These are phyloP conservation scores for Corymbia maculata DNA, from an alignment of 345 rosid species.

Conservation along the genomic window DNA sequence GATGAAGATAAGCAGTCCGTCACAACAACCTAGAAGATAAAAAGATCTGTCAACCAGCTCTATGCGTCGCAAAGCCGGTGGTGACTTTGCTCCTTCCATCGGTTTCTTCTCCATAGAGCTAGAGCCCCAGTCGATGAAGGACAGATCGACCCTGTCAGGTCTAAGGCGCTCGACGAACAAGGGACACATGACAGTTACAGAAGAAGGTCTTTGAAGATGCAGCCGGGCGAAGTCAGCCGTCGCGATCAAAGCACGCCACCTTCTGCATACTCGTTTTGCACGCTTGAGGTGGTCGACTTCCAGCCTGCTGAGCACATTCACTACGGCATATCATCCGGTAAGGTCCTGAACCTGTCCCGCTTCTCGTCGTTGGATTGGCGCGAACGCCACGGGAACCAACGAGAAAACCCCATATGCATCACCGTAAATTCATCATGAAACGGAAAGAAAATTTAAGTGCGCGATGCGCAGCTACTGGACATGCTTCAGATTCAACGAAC, in stretches of 20 bases:
- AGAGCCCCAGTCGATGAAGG: neutral
- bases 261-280: neutral
- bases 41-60: fast-evolving
- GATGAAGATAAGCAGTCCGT: neutral
- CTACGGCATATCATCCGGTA: neutral
- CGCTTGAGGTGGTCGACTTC: neutral
- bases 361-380: neutral
- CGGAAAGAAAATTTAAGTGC: neutral
- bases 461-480: neutral
- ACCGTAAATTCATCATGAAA: neutral
- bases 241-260: neutral
- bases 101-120: neutral
- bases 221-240: neutral
- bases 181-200: neutral
- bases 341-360: neutral
- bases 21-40: neutral
- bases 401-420: neutral
- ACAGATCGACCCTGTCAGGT: neutral
- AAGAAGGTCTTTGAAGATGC: neutral
- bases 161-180: fast-evolving
- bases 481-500: neutral
- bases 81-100: neutral
- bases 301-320: neutral
- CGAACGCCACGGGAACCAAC: neutral
- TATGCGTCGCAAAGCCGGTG: neutral